These are phyloP conservation scores for Globisporangium abappressorium DNA, from an alignment of 352 stramenopile species.

Conservation along the genomic window DNA sequence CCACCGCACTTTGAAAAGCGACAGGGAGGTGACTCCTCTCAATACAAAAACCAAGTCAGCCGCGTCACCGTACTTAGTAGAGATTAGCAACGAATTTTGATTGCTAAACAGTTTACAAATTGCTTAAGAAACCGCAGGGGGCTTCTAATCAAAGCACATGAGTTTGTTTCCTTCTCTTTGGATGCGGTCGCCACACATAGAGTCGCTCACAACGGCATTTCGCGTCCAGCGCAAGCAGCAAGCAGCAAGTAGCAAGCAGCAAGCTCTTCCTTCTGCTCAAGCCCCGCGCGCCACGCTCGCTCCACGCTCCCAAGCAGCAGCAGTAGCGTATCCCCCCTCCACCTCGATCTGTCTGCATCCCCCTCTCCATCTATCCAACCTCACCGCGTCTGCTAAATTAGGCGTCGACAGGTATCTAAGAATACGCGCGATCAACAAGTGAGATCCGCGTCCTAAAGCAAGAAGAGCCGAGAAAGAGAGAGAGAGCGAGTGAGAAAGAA, in stretches of 20 bases:
- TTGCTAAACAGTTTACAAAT: background rate
- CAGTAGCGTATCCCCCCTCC: slow-evolving; percentile 1
- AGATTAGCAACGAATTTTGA: background rate
- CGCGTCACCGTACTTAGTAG: background rate
- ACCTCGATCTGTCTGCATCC: background rate
- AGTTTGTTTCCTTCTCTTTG: background rate
- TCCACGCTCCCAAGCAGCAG: background rate
- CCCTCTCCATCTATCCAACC: background rate
- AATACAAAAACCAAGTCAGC: no score
- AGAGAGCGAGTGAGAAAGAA: background rate
- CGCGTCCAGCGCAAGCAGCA: background rate
- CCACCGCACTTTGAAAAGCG: no score
- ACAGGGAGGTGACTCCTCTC: no score
- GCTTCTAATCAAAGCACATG: background rate
- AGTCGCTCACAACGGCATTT: slow-evolving; percentile 7
- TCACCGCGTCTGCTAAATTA: background rate
- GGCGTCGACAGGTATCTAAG: slow-evolving; percentile 6
- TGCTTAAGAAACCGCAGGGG: background rate
- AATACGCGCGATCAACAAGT: slow-evolving; percentile 1
- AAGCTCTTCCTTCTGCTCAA: background rate
- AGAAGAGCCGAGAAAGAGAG: background rate
- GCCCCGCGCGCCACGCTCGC: background rate
- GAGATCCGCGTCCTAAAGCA: background rate
- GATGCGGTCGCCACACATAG: background rate
- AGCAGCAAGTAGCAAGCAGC: background rate